Evolutionary conservation across 1,284 basidiomycete genomes (phyloP).

Genomic region (Apiotrichum montevideense): DNA sequence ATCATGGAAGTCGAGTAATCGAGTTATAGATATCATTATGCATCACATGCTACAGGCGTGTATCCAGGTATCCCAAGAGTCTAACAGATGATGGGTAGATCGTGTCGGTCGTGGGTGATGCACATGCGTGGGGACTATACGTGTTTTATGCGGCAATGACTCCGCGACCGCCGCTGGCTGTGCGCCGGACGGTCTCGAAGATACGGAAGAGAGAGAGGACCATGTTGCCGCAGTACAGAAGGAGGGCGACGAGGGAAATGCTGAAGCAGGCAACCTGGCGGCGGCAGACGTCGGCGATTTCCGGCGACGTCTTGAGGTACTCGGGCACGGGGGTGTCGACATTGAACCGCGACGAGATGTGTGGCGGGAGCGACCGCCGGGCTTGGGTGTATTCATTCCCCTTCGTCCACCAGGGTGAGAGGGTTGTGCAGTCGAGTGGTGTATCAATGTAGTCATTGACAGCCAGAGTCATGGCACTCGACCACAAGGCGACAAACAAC

Average conservation of each 20-base stretch:
- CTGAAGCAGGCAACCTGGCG: constrained; percentile 46
- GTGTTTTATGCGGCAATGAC: too few species aligned
- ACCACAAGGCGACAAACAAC: constrained; percentile 50
- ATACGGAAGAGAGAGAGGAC: constrained; percentile 50
- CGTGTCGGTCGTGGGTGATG: too few species aligned
- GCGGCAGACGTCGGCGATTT: constrained; percentile 25
- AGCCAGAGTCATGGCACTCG: constrained; percentile 45
- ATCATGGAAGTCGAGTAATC: constrained; percentile 33
- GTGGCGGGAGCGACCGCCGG: neutral
- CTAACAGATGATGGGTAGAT: too few species aligned
- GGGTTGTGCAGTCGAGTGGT: constrained; percentile 49
- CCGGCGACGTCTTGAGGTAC: neutral
- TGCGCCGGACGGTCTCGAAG: constrained; percentile 48
- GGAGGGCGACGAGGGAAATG: constrained; percentile 36
- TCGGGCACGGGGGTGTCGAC: constrained; percentile 5
- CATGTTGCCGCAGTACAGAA: constrained; percentile 48
- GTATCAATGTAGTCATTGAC: constrained; percentile 55
- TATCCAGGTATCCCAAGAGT: too few species aligned
- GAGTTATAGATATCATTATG: neutral
- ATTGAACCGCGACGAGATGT: neutral
- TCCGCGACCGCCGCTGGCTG: constrained; percentile 8
- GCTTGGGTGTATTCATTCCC: constrained; percentile 2
- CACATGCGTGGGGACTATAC: too few species aligned
- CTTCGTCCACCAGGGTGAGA: constrained; percentile 37
- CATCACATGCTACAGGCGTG: neutral